These are phyloP conservation scores for Mortierella antarctica DNA, from an alignment of 192 early-diverging fungal genomes.

Conservation along the genomic window DNA sequence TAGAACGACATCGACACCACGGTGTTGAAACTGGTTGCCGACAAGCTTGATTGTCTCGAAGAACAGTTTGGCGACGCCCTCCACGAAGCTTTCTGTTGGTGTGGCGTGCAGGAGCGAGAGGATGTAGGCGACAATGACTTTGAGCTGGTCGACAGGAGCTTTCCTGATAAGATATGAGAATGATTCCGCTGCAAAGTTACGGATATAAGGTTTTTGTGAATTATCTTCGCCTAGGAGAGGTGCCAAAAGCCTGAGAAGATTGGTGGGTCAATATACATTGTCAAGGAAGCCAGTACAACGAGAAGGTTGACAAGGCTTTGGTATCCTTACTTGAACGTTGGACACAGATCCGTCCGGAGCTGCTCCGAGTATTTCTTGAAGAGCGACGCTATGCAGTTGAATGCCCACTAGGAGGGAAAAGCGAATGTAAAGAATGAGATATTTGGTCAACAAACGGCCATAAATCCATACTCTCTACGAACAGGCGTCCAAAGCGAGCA, in stretches of 20 bases:
- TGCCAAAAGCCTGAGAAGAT: constrained; percentile 66
- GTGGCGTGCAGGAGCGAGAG: constrained; percentile 61
- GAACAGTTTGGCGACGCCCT: constrained; percentile 84
- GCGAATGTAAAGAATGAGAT: neutral
- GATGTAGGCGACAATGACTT: constrained; percentile 70
- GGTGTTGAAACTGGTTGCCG: constrained; percentile 62
- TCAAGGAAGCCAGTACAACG: neutral
- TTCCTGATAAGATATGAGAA: constrained; percentile 92
- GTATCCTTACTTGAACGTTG: constrained; percentile 74
- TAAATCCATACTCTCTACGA: neutral
- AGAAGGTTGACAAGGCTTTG: neutral
- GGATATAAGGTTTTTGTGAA: constrained; percentile 77
- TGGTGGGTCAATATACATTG: neutral
- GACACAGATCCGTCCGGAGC: constrained; percentile 74
- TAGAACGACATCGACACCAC: constrained; percentile 56
- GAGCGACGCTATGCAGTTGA: constrained; percentile 89
- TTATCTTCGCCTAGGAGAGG: constrained; percentile 77
- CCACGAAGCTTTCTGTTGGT: constrained; percentile 64
- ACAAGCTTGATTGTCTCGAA: constrained; percentile 85
- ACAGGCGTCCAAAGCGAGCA: neutral
- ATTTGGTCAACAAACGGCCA: neutral
- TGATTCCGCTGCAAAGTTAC: constrained; percentile 91
- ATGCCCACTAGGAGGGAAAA: constrained; percentile 65
- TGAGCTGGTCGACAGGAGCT: constrained; percentile 68
- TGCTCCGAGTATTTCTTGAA: constrained; percentile 89